Base-by-base conservation (phyloP, 2,329 filamentous ascomycete species). In the Ascochyta pisi region DNA sequence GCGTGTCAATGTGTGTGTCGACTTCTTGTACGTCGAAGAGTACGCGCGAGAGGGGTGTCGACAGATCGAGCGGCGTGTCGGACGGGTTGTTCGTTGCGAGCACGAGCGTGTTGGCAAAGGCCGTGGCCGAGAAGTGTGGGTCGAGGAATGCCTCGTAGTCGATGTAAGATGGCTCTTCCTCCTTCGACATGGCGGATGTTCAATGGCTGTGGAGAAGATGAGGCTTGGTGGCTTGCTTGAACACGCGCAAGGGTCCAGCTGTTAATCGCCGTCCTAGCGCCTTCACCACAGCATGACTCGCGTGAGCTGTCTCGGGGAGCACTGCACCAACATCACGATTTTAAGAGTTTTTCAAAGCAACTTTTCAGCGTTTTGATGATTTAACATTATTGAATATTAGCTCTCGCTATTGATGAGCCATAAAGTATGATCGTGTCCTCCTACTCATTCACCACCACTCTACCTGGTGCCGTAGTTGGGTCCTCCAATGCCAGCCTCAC, bases 11-110 rank as follows among this genome's bases (percentile, higher is more conserved):
- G 73, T 96, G 92, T 0, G 93, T 96, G 77, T 98, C 94, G 63
- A 99, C 89, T 77, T 98, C 95, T 73, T 98, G 95, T 3, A 95
- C 89, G 77, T 99, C 95, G 77, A 99, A 99, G 6, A 98, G 86
- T 5, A 97, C 93, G 50, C 92, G 87, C 5, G 93, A 96, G 43
- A 99, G 84, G 3, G 95, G 94, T 15, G 95, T 98, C 6, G 92
- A 94, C 54, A 99, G 89, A 76, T 99, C 95, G 67, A 98, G 85
- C 6, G 92, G 90, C 1, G 89, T 89, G 77, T 98, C 95, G 64
- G 89, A 91, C 55, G 92, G 84, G 78, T 97, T 96, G 81, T 98
- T 98, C 51, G 94, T 98, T 35, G 88, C 84, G 54, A 93, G 86
- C 44, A 98, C 90, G 56, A 99, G 87, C 24, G 86, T 86, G 76